Percentiles rank a stretch among this genome's conserved stretches.
phyloP scores from a whole-genome alignment of 1,139 yeast genomes.

The Zygoascus meyerae region DNA sequence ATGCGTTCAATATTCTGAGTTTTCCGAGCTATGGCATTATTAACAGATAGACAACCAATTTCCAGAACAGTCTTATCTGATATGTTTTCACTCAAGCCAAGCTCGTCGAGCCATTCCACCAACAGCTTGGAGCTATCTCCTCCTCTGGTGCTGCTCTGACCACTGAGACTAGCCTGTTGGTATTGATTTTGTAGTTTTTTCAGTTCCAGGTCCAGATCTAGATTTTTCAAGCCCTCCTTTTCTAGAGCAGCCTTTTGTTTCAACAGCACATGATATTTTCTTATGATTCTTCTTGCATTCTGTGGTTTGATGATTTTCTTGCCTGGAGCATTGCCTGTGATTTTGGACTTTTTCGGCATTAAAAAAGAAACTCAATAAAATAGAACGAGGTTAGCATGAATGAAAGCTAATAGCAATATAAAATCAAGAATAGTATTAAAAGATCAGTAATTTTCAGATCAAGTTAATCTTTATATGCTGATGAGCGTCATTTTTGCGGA shows the following conservation, averaged over 20 bases:
- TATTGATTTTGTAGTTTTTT: conserved; percentile 46
- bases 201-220: conserved; percentile 16
- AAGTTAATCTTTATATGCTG: no score
- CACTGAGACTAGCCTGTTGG: conserved; percentile 83
- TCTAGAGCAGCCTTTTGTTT: conserved; percentile 28
- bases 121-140: conserved; percentile 83
- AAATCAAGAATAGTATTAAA: no score
- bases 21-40: conserved; percentile 47
- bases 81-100: conserved; percentile 14
- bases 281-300: conserved; percentile 30
- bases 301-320: conserved; percentile 21
- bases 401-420: no score
- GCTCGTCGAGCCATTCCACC: conserved; percentile 56
- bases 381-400: no score
- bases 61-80: conserved; percentile 49
- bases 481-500: no score
- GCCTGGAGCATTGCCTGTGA: conserved; percentile 19
- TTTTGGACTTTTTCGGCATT: not conserved
- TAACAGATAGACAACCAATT: conserved; percentile 70
- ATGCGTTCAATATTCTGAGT: conserved; percentile 48
- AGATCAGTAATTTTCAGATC: no score
- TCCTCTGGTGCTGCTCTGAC: conserved; percentile 72
- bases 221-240: conserved; percentile 13
- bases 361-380: no score
- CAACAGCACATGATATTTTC: conserved; percentile 33